Evolutionary conservation across 139 green algal species (phyloP), one percentile per base, ranked within the genome.

Genomic region (Edaphochlamys debaryana): DNA sequence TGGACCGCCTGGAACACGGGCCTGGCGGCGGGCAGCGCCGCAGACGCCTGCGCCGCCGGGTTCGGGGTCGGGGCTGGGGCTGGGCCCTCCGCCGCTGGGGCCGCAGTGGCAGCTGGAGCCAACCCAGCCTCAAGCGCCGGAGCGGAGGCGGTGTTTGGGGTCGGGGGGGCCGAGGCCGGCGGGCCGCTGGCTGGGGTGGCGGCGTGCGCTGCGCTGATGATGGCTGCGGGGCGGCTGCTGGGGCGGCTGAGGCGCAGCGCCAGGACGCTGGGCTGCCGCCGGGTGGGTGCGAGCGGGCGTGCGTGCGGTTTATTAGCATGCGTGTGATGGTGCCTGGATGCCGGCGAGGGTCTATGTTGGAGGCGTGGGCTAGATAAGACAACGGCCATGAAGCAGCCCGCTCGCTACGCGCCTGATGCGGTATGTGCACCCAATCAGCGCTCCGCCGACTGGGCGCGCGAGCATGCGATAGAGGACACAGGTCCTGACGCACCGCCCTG

Each of bases 221-320:
- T 41, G 42, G 62, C 76, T 41, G 76, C 76, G 41, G 76, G 76
- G 32, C 32, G 25, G 76, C 76, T 82, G 42, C 42, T 82, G n/a
- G n/a, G 63, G 1, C 4, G 63, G 0, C 41, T 82, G 62, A 25
- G 22, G n/a, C 41, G 36, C 4, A 66, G 7, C 4, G 22, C 76
- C 20, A 23, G 76, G 22, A 34, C 66, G 62, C 34, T 64, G 41
- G 76, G 76, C 23, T 82, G 76, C 45, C 76, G 76, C 3, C 23
- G 60, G 76, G 76, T 82, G 63, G 2, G 73, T 70, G 73, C 30
- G 36, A 15, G 22, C 9, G 54, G 54, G 54, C 22, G n/a, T 19
- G n/a, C 22, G 32, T 5, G 19, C n/a, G 22, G 32, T 38, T 64
- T 7, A 9, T 22, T 13, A 54, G 13, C 13, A 54, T 9, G 45